These are phyloP conservation scores for Alternaria incomplexa DNA, from an alignment of 2,329 filamentous ascomycete genomes.

Conservation along the genomic window DNA sequence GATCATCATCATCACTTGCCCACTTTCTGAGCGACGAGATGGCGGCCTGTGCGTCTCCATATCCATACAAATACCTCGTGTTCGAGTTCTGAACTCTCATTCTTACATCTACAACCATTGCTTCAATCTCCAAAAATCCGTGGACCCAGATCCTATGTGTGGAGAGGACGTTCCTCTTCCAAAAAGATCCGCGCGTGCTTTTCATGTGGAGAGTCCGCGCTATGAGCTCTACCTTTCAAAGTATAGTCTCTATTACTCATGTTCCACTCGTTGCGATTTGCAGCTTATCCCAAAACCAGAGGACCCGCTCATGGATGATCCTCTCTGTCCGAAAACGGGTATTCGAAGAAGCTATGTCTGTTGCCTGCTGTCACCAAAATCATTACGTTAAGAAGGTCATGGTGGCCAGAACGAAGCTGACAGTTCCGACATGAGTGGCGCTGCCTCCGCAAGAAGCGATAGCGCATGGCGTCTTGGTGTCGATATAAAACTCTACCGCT, in stretches of 20 bases:
- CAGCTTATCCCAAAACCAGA: not conserved
- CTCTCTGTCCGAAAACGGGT: not conserved
- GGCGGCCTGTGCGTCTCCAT: not conserved
- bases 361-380: not conserved
- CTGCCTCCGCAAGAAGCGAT: not conserved
- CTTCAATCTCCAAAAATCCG: not conserved
- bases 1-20: not conserved
- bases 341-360: not conserved
- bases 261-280: not conserved
- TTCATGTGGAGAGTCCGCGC: too few species aligned
- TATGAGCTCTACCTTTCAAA: too few species aligned
- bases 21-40: not conserved
- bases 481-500: not conserved
- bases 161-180: not conserved
- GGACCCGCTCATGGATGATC: not conserved
- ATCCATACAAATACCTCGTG: fast-evolving
- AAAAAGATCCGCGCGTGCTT: too few species aligned
- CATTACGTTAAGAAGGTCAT: too few species aligned
- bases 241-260: not conserved
- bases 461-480: not conserved
- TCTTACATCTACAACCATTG: not conserved
- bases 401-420: too few species aligned
- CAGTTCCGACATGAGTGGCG: not conserved
- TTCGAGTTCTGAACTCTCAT: not conserved
- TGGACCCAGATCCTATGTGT: not conserved